A percentile compares a stretch with the other conserved stretches of the same genome.
These are phyloP conservation scores for Hemisphaericaspora xylofermentans DNA, from an alignment of 1,139 yeast genomes.

Conservation along the genomic window DNA sequence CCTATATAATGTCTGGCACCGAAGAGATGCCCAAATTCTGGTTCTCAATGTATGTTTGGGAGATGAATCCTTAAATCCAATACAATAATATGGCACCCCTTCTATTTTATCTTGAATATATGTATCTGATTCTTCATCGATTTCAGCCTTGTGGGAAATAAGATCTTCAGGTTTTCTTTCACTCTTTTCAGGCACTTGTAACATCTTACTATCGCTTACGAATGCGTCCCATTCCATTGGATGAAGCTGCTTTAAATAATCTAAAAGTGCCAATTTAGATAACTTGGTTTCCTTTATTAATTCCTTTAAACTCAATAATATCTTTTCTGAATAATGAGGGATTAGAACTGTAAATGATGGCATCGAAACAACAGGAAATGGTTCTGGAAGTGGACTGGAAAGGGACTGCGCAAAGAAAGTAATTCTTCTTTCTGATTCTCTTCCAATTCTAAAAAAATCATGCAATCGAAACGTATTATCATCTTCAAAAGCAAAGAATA, in stretches of 20 bases:
- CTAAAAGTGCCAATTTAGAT: conserved; percentile 93
- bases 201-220: conserved; percentile 95
- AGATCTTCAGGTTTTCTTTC: conserved; percentile 99
- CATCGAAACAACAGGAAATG: conserved; percentile 98
- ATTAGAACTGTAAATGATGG: conserved; percentile 97
- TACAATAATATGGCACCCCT: conserved; percentile 96
- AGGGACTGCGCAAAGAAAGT: conserved; percentile 98
- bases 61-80: conserved; percentile 99
- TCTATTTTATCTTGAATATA: conserved; percentile 79
- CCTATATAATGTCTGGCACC: conserved; percentile 97
- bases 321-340: conserved; percentile 98
- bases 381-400: conserved; percentile 98
- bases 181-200: too few species aligned
- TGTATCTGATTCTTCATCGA: conserved; percentile 64
- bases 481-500: conserved; percentile 96
- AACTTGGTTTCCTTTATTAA: conserved; percentile 98
- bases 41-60: conserved; percentile 98
- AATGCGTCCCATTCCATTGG: conserved; percentile 99
- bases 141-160: conserved; percentile 79
- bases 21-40: conserved; percentile 97
- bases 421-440: conserved; percentile 99
- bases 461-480: conserved; percentile 90
- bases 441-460: conserved; percentile 94
- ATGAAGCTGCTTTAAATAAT: conserved; percentile 94
- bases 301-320: conserved; percentile 88